Base-by-base conservation (phyloP, 2,329 filamentous ascomycete species). In the Aphanoascus verrucosus region DNA sequence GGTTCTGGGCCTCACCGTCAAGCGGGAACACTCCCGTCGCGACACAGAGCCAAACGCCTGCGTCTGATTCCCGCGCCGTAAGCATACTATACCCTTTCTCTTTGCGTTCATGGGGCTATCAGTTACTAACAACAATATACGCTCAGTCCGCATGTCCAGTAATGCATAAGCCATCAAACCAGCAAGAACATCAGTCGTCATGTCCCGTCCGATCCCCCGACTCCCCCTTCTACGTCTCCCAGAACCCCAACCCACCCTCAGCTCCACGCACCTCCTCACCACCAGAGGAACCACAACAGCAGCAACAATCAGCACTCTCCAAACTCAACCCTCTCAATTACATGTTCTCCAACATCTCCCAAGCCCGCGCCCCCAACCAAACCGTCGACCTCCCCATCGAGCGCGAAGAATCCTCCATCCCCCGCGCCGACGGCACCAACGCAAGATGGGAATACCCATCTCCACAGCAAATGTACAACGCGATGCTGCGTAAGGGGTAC, bases 381-480 rank as follows among this genome's bases (percentile, higher is more conserved):
- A 78, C 80, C 3, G 71, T 86, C 23, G 74, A 77, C 20, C 80
- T 98, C 0, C 86, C 90, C 0, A 85, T 90, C 1, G 79, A 83
- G 5, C 86, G 93, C 61, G 89, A 96, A 69, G 73, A 79, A 31
- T 94, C 88, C 0, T 89, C 90, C 0, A 98, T 98, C 61, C 93
- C 93, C n/a, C 86, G 86, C 61, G 88, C 86, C 63, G 82, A 85
- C 62, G 73, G 71, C 56, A 79, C 81, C 46, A 78, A 83, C 50
- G 81, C 83, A 45, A 94, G 87, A 64, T 98, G 93, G 93, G 93
- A 97, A 70, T 98, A 98, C 67, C 93, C 93, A 0, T 96, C 89
- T 0, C 91, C 93, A 0, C 93, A 98, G 73, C 93, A 98, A 71
- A 98, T 98, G 93, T 98, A 97, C 77, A 97, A 98, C 65, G 93